Base-by-base conservation (phyloP, 2,329 filamentous ascomycete species). In the Myriosclerotinia duriaeana region DNA sequence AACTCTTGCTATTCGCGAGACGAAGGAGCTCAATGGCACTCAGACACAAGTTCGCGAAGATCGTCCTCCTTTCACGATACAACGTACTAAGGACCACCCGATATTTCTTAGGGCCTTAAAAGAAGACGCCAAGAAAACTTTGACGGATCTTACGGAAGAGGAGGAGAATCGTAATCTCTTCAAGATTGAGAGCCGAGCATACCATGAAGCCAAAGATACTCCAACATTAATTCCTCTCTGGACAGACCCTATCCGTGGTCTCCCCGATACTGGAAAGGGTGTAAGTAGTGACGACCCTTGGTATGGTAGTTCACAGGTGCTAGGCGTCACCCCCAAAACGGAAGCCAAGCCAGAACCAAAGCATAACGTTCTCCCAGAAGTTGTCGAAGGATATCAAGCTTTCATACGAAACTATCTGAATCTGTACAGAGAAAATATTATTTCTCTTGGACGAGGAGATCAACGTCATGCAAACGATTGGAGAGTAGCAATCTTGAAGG, bases 221-320 rank as follows among this genome's bases (percentile, higher is more conserved):
- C 73, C 74, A 5, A 62, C 68, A 12, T 22, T 72, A 59, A 74
- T 75, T 65, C 71, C 71, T 17, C 66, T 63, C 36, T 75, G 72
- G 73, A 72, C 72, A 67, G 67, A 75, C 68, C 67, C 69, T 4
- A 71, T 60, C 20, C 58, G 61, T 26, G 72, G 73, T 0, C 64
- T 75, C n/a, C 66, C 68, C 15, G 67, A 66, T 22, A 69, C 53
- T 22, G 67, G 70, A 22, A 63, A 63, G 36, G 5, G 14, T 14
- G 69, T 6, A 64, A 61, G 58, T 26, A 38, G 34, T 17, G n/a
- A 9, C 5, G 50, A 54, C 26, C 58, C 58, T 61, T 61, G 58
- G 58, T 61, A 61, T 61, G 44, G 58, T 22, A 61, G n/a, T 22
- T 14, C 44, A n/a, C 58, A 61, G n/a, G 34, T 61, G 2, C n/a